These are phyloP conservation scores for Epicoccum sorghinum DNA, from an alignment of 2,329 filamentous ascomycete genomes.

Conservation along the genomic window DNA sequence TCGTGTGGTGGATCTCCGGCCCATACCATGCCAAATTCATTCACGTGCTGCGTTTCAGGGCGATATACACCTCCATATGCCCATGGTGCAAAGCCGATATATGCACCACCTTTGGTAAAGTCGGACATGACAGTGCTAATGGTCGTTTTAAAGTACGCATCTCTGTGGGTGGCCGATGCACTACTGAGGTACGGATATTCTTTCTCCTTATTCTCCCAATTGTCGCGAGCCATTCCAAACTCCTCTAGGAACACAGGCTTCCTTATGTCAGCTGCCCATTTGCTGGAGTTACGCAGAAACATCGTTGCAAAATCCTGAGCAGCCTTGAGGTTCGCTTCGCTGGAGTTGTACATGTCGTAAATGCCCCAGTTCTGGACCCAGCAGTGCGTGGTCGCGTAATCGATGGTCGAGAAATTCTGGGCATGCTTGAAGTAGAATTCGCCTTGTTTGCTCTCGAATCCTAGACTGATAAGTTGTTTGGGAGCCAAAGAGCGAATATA, in stretches of 20 bases:
- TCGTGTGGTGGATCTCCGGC: constrained; percentile 51
- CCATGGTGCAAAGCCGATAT: constrained; percentile 48
- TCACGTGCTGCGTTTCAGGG: constrained; percentile 46
- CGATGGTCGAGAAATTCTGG: constrained; percentile 45
- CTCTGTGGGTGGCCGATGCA: constrained; percentile 46
- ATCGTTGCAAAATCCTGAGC: constrained; percentile 45
- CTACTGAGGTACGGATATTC: constrained; percentile 47
- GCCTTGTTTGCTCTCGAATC: constrained; percentile 49
- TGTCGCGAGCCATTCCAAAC: constrained; percentile 50
- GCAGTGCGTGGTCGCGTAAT: constrained; percentile 49
- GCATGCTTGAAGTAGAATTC: constrained; percentile 49
- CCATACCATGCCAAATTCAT: constrained; percentile 51
- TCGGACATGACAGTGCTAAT: constrained; percentile 45
- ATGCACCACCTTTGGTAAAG: constrained; percentile 44
- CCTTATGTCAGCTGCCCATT: constrained; percentile 45
- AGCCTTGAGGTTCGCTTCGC: constrained; percentile 35
- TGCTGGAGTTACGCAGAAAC: constrained; percentile 44
- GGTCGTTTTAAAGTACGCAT: constrained; percentile 48
- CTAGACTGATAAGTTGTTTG: constrained; percentile 48
- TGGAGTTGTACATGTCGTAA: constrained; percentile 48
- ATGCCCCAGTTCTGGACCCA: constrained; percentile 51
- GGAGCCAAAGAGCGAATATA: constrained; percentile 47
- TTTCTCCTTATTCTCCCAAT: constrained; percentile 46
- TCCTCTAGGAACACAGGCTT: constrained; percentile 50
- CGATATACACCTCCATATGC: constrained; percentile 50